phyloP scores from a whole-genome alignment of 2,329 filamentous ascomycete species.

The Penicillium sp. region DNA sequence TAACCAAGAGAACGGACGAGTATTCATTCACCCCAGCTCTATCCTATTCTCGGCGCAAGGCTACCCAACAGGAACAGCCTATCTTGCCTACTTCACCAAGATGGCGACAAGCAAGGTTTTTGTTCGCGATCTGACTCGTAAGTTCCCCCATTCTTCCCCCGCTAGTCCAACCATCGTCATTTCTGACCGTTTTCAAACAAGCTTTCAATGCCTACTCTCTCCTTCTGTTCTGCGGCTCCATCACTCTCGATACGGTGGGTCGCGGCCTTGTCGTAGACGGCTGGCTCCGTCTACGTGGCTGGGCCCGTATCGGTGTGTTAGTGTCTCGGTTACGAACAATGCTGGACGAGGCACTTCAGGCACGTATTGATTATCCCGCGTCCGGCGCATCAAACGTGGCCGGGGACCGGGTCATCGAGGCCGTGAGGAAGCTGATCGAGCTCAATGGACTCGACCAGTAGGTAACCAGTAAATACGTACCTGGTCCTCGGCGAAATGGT shows the following conservation, averaged over 20 bases:
- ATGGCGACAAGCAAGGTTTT: slow-evolving; percentile 91
- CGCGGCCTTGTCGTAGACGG: slow-evolving; percentile 84
- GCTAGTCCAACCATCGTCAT: neutral
- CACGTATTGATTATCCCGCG: slow-evolving; percentile 70
- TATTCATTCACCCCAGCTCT: slow-evolving; percentile 88
- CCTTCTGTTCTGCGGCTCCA: slow-evolving; percentile 78
- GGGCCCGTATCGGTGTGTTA: slow-evolving; percentile 90
- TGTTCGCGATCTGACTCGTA: slow-evolving; percentile 81
- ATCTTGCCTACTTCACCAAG: slow-evolving; percentile 85
- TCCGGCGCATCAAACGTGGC: slow-evolving; percentile 44
- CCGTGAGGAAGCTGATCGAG: slow-evolving; percentile 77
- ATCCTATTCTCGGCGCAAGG: slow-evolving; percentile 77
- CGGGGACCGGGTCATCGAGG: slow-evolving; percentile 55
- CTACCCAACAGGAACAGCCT: slow-evolving; percentile 68
- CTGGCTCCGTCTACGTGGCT: slow-evolving; percentile 80
- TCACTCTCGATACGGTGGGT: slow-evolving; percentile 80
- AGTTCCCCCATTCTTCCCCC: slow-evolving; percentile 33
- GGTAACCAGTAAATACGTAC: neutral
- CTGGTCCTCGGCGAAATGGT: too few species aligned
- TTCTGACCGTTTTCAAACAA: slow-evolving; percentile 10
- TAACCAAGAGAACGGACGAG: slow-evolving; percentile 73
- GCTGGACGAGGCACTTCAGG: slow-evolving; percentile 76
- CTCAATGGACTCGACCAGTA: slow-evolving; percentile 72
- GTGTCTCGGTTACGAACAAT: slow-evolving; percentile 76
- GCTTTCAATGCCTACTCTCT: slow-evolving; percentile 83